A percentile compares a stretch with the other conserved stretches of the same genome.
These are phyloP conservation scores for Alliaria petiolata DNA, from an alignment of 345 rosid genomes.

Conservation along the genomic window DNA sequence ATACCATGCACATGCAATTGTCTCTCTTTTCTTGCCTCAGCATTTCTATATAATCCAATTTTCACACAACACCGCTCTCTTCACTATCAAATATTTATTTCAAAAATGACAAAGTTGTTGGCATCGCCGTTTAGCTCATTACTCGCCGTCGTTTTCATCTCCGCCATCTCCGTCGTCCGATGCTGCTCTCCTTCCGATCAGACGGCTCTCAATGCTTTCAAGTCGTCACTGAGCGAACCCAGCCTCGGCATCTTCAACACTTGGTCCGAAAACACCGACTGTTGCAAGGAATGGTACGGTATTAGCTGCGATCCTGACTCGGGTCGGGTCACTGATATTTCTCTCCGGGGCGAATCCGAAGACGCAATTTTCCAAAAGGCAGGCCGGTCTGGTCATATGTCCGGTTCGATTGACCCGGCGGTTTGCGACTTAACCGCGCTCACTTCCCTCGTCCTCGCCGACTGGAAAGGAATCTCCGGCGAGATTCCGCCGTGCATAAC, in stretches of 20 bases:
- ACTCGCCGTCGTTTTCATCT: constrained; percentile 26
- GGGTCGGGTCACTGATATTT: constrained; percentile 64
- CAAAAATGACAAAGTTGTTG: constrained; percentile 18
- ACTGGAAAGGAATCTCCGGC: constrained; percentile 86
- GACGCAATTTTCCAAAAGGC: constrained; percentile 72
- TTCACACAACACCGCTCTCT: constrained; percentile 17
- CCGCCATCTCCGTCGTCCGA: constrained; percentile 31
- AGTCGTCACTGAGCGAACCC: constrained; percentile 63
- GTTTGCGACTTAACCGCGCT: constrained; percentile 69
- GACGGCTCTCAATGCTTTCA: constrained; percentile 54
- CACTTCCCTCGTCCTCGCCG: constrained; percentile 59
- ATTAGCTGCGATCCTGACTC: constrained; percentile 71
- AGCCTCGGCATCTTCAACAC: constrained; percentile 71
- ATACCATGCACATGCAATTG: constrained; percentile 38
- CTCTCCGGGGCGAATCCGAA: constrained; percentile 91
- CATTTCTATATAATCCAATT: constrained; percentile 28
- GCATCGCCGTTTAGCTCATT: constrained; percentile 27
- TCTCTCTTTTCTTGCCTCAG: background rate
- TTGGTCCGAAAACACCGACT: constrained; percentile 57
- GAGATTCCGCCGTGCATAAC: constrained; percentile 60
- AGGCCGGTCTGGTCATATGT: constrained; percentile 78
- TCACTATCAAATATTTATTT: constrained; percentile 1
- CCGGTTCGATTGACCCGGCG: constrained; percentile 75
- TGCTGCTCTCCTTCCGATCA: constrained; percentile 58
- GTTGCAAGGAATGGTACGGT: constrained; percentile 80